A percentile compares a stretch with the other conserved stretches of the same genome.
These are phyloP conservation scores for Fusarium miscanthi DNA, from an alignment of 2,329 filamentous ascomycete species.

Conservation along the genomic window DNA sequence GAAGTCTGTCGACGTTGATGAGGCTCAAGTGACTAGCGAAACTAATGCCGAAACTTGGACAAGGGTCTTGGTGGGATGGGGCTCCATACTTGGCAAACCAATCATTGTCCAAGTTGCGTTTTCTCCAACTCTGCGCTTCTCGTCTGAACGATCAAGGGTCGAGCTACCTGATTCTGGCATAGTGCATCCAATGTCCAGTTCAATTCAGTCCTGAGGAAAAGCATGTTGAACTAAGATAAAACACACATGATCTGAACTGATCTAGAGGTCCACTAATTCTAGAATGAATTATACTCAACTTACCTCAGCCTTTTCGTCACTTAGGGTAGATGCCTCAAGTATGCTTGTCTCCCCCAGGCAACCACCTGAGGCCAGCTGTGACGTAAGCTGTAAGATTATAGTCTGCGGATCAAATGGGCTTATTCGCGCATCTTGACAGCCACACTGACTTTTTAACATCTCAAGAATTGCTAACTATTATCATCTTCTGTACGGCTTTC, in stretches of 20 bases:
- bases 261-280: no score
- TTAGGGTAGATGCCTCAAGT: no score
- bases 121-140: neutral
- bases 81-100: neutral
- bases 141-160: neutral
- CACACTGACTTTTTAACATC: neutral
- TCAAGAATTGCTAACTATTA: accelerated
- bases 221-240: neutral
- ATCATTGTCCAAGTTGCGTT: neutral
- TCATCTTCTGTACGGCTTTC: accelerated
- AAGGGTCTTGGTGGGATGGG: neutral
- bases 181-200: neutral
- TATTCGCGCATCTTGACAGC: neutral
- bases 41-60: neutral
- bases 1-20: neutral
- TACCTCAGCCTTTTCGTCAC: accelerated
- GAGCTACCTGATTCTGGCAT: neutral
- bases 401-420: neutral
- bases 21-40: neutral
- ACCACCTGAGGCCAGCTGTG: neutral
- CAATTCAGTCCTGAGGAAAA: neutral
- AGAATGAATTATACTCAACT: neutral
- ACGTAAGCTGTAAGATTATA: neutral
- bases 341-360: no score
- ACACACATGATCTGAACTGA: neutral